Percentiles rank a stretch among this genome's conserved stretches.
Conservation (phyloP, 192 early-diverging fungal species). For the Coemansia asiatica region DNA sequence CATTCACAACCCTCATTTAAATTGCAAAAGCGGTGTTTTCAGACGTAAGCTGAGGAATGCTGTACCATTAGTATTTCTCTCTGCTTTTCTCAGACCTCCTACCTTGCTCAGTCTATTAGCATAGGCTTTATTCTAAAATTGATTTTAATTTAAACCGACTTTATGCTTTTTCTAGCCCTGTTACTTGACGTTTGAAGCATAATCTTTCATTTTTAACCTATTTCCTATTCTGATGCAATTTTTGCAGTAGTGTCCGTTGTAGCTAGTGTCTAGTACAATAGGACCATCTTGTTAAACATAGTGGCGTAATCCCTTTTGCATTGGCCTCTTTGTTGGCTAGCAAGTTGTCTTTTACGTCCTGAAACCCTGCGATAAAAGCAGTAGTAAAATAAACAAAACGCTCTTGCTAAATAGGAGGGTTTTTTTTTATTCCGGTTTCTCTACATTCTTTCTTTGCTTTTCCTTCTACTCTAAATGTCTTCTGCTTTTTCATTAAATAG, state of each 20-base stretch:
- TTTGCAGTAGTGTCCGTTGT: no score
- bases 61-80: no score
- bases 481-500: conserved; percentile 1
- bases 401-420: neutral
- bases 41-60: no score
- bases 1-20: no score
- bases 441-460: neutral
- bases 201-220: no score
- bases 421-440: neutral
- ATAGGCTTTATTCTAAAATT: no score
- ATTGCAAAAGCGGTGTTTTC: no score
- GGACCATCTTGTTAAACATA: neutral
- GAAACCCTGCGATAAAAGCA: neutral
- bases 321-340: neutral
- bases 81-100: conserved; percentile 1
- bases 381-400: neutral
- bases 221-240: neutral
- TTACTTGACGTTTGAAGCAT: no score
- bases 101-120: neutral
- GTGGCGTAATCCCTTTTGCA: neutral
- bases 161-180: neutral
- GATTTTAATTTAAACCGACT: no score
- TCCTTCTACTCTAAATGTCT: no score
- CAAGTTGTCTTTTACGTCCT: neutral
- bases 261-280: conserved; percentile 1